phyloP scores from a whole-genome alignment of 805 yeast genomes.

The Nakazawaea populi region DNA sequence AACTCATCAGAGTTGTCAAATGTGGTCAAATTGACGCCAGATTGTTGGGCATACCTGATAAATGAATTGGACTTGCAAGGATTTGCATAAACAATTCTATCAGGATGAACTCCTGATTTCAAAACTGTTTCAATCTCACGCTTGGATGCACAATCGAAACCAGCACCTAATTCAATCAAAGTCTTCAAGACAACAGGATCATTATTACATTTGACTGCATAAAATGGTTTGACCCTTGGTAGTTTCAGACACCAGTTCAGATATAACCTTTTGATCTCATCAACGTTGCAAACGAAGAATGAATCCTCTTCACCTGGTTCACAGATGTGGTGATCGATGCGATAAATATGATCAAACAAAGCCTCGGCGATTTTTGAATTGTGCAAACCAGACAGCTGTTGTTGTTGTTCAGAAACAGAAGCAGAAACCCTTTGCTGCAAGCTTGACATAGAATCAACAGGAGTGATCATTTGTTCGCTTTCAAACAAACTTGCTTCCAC shows the following conservation, averaged over 20 bases:
- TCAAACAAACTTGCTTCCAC: neutral
- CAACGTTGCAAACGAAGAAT: slow-evolving; percentile 83
- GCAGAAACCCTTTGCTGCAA: neutral
- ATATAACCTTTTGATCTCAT: slow-evolving; percentile 58
- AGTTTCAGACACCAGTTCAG: slow-evolving; percentile 57
- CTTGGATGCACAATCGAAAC: slow-evolving; percentile 92
- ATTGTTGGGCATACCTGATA: slow-evolving; percentile 59
- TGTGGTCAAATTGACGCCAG: slow-evolving; percentile 66
- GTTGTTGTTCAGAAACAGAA: too few species aligned
- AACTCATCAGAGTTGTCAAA: slow-evolving; percentile 88
- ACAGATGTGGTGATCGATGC: slow-evolving; percentile 52
- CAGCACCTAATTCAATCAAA: slow-evolving; percentile 58
- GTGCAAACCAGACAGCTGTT: neutral
- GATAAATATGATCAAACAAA: slow-evolving; percentile 30
- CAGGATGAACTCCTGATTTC: slow-evolving; percentile 54
- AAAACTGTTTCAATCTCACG: slow-evolving; percentile 71
- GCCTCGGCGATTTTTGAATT: slow-evolving; percentile 29
- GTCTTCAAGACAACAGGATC: slow-evolving; percentile 51
- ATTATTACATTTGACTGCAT: slow-evolving; percentile 94
- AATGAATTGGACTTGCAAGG: slow-evolving; percentile 90
- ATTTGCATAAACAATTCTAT: slow-evolving; percentile 80
- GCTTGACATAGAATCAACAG: neutral
- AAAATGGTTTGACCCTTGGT: slow-evolving; percentile 79
- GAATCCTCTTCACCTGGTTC: slow-evolving; percentile 78
- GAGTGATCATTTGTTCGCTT: neutral